Evolutionary conservation across 2,329 filamentous ascomycete species (phyloP).

Genomic region (Alternaria gaisen): DNA sequence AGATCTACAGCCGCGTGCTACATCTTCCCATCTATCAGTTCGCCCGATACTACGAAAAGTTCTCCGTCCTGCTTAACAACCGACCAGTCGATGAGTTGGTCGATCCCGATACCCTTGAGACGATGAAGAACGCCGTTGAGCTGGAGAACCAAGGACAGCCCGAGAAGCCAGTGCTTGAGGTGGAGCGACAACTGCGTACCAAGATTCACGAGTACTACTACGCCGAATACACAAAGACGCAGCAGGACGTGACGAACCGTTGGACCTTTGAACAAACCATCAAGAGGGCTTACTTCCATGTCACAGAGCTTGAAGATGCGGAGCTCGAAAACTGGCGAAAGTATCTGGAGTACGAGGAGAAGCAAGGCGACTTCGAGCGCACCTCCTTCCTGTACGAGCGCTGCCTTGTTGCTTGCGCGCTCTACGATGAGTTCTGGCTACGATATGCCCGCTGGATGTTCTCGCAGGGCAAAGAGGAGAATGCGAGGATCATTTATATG

Average conservation of each 20-base stretch:
- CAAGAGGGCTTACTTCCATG: conserved; percentile 96
- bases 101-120: conserved; percentile 70
- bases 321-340: conserved; percentile 93
- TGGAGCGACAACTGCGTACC: conserved; percentile 81
- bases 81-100: conserved; percentile 78
- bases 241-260: conserved; percentile 87
- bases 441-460: conserved; percentile 95
- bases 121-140: conserved; percentile 76
- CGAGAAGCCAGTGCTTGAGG: conserved; percentile 74
- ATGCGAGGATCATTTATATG: conserved; percentile 90
- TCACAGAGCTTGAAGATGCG: conserved; percentile 86
- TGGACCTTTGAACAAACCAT: conserved; percentile 96
- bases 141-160: conserved; percentile 65
- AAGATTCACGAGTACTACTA: conserved; percentile 84
- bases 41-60: conserved; percentile 91
- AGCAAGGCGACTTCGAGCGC: conserved; percentile 77
- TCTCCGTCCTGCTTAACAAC: conserved; percentile 75
- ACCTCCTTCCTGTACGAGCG: conserved; percentile 90
- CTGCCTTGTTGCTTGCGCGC: conserved; percentile 88
- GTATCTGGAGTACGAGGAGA: conserved; percentile 95
- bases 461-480: conserved; percentile 79
- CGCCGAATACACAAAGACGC: conserved; percentile 80
- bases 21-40: conserved; percentile 96
- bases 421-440: conserved; percentile 98
- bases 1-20: conserved; percentile 82